Evolutionary conservation across 805 yeast species (phyloP).

Genomic region (Metschnikowia hibisci): DNA sequence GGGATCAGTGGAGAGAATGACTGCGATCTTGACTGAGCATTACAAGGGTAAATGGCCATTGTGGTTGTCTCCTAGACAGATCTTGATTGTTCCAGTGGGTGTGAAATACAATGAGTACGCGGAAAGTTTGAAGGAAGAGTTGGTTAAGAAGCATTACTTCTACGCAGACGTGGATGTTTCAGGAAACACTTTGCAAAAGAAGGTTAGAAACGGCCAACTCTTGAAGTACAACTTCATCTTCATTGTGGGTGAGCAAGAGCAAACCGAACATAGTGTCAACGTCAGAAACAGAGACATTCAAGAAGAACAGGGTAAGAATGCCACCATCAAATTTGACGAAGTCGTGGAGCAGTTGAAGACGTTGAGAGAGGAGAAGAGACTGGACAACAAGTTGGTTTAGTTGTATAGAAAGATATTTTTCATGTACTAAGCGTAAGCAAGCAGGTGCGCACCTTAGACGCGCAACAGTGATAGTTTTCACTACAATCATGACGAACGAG

Average conservation of each 20-base stretch:
- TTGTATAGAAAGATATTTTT: background rate
- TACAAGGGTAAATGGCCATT: constrained; percentile 99
- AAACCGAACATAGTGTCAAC: constrained; percentile 74
- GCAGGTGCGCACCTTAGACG: background rate
- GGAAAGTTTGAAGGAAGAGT: constrained; percentile 63
- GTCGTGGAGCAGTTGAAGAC: constrained; percentile 66
- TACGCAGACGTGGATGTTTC: constrained; percentile 89
- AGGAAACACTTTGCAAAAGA: constrained; percentile 97
- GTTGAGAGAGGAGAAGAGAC: constrained; percentile 72
- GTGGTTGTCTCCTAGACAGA: constrained; percentile 99
- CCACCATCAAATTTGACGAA: constrained; percentile 65
- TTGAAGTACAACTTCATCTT: constrained; percentile 93
- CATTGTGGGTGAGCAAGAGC: constrained; percentile 95
- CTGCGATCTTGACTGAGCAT: constrained; percentile 96
- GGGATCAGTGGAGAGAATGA: constrained; percentile 99
- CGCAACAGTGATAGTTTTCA: background rate
- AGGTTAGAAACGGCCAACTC: constrained; percentile 94
- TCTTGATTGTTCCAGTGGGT: constrained; percentile 94
- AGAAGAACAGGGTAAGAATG: constrained; percentile 90
- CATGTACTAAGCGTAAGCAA: background rate
- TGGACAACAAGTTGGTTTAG: constrained; percentile 49
- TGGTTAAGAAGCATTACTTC: constrained; percentile 67
- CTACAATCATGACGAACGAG: background rate
- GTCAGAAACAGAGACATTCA: constrained; percentile 95
- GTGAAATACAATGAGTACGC: constrained; percentile 91